phyloP scores from a whole-genome alignment of 805 yeast species.

The Hanseniaspora jakobsenii region DNA sequence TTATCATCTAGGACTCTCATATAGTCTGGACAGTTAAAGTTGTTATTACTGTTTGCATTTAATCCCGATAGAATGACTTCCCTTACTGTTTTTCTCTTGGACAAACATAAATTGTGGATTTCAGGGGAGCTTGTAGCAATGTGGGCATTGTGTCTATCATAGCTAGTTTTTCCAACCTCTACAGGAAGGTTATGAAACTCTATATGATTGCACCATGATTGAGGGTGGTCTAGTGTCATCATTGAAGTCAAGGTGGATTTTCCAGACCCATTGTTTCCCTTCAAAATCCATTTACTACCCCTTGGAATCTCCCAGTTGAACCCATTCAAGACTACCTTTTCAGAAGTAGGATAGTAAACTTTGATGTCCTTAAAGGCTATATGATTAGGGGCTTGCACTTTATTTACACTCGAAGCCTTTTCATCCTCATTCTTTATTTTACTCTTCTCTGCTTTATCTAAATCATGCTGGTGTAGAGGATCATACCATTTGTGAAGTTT shows the following conservation, averaged over 20 bases:
- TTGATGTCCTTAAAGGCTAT: constrained; percentile 51
- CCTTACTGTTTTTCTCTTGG: constrained; percentile 34
- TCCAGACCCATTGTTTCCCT: constrained; percentile 88
- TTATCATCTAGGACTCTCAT: no score
- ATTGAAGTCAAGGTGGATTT: constrained; percentile 78
- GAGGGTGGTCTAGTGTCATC: constrained; percentile 91
- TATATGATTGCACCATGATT: constrained; percentile 73
- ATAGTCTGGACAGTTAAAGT: constrained; percentile 38
- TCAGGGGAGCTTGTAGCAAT: constrained; percentile 91
- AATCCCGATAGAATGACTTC: constrained; percentile 64
- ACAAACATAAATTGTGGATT: constrained; percentile 75
- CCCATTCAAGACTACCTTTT: constrained; percentile 44
- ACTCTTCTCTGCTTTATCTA: background rate
- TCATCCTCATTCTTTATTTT: constrained; percentile 7
- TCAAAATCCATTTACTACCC: constrained; percentile 79
- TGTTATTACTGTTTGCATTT: constrained; percentile 42
- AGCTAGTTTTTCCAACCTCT: constrained; percentile 60
- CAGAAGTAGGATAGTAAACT: constrained; percentile 44
- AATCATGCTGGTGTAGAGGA: constrained; percentile 6
- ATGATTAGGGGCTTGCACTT: constrained; percentile 13
- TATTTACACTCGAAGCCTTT: no score
- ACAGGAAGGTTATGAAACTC: constrained; percentile 52
- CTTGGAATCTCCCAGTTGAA: constrained; percentile 53
- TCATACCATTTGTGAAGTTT: constrained; percentile 22
- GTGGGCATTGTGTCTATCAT: constrained; percentile 62